Percentiles rank a stretch among this genome's conserved stretches.
phyloP scores from a whole-genome alignment of 176 grass and related monocot genomes.

The Musa troglodytarum region DNA sequence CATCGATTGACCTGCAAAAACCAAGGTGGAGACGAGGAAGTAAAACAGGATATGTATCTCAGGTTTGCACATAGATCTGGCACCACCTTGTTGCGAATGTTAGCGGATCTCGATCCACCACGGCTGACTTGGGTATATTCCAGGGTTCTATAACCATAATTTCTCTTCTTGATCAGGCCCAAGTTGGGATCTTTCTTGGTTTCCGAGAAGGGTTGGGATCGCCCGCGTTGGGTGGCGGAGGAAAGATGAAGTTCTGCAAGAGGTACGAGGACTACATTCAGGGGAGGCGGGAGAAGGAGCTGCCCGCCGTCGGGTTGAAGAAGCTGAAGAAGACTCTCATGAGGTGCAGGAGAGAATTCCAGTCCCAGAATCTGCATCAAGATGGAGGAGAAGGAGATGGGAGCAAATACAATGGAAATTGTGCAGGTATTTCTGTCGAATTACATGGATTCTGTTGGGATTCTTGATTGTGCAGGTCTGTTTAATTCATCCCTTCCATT shows the following conservation, averaged over 20 bases:
- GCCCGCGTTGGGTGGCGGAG: background rate
- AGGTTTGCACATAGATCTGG: too few species aligned
- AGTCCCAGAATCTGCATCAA: background rate
- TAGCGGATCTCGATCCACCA: too few species aligned
- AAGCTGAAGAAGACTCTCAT: constrained; percentile 86
- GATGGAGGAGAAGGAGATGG: background rate
- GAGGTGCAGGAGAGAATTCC: constrained; percentile 42
- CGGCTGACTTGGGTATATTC: too few species aligned
- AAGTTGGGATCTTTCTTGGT: background rate
- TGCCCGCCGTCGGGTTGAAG: constrained; percentile 74
- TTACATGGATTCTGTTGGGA: background rate
- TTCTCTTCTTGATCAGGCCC: too few species aligned
- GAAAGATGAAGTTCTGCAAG: constrained; percentile 78
- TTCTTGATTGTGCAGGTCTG: background rate
- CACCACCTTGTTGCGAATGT: too few species aligned
- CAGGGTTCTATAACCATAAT: too few species aligned
- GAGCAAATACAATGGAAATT: background rate
- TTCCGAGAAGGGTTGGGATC: background rate
- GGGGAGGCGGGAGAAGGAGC: constrained; percentile 38
- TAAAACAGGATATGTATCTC: too few species aligned
- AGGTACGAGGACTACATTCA: constrained; percentile 78
- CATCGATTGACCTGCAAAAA: too few species aligned
- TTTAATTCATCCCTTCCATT: background rate
- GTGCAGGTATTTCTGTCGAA: background rate
- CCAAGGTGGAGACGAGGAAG: too few species aligned